These are phyloP conservation scores for Coemansia aciculifera DNA, from an alignment of 192 early-diverging fungal genomes.

Conservation along the genomic window DNA sequence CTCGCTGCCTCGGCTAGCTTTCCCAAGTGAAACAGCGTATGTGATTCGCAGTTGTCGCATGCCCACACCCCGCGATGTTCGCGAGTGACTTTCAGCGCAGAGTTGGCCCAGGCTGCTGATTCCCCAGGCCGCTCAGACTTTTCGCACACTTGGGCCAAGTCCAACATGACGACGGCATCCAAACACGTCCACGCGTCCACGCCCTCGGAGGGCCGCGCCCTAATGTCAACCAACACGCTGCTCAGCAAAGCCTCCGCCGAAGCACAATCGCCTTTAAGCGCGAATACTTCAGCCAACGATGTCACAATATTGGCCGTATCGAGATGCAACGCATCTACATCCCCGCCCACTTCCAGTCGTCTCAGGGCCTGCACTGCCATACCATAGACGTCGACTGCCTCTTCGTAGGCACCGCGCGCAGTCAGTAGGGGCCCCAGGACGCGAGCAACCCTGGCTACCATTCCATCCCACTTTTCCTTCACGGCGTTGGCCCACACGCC, in stretches of 20 bases:
- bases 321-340: slow-evolving; percentile 19
- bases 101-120: slow-evolving; percentile 24
- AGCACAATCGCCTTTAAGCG: slow-evolving; percentile 28
- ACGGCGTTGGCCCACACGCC: slow-evolving; percentile 20
- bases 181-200: slow-evolving; percentile 42
- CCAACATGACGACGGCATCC: slow-evolving; percentile 49
- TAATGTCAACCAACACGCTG: slow-evolving; percentile 31
- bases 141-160: slow-evolving; percentile 36
- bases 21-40: slow-evolving; percentile 28
- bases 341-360: background rate
- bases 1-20: slow-evolving; percentile 1
- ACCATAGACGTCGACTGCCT: slow-evolving; percentile 22
- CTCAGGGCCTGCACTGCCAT: slow-evolving; percentile 25
- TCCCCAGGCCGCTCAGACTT: background rate
- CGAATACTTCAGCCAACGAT: slow-evolving; percentile 46
- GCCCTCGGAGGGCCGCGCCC: background rate
- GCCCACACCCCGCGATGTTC: slow-evolving; percentile 18
- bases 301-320: slow-evolving; percentile 28
- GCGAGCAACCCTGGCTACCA: slow-evolving; percentile 18
- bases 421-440: slow-evolving; percentile 33
- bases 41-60: slow-evolving; percentile 43
- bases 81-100: slow-evolving; percentile 1
- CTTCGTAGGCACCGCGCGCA: background rate
- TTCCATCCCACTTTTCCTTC: slow-evolving; percentile 13
- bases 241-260: slow-evolving; percentile 22